Conservation (phyloP, 345 rosid genomes). For the Acer negundo region DNA sequence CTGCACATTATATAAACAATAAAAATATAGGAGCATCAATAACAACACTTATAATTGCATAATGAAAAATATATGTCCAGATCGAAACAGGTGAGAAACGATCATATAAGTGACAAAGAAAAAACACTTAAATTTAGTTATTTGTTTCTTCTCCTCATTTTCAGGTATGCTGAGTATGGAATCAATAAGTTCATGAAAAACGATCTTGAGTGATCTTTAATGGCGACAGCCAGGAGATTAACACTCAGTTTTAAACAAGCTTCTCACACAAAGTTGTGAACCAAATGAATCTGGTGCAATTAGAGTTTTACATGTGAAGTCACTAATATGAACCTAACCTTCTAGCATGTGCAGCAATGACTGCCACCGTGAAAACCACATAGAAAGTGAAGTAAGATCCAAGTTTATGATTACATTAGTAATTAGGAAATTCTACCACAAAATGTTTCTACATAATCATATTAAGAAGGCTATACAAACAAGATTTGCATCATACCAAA, state of each 20-base stretch:
- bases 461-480: neutral
- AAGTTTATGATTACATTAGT: constrained; percentile 5
- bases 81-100: neutral
- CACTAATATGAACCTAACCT: neutral
- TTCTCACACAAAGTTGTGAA: constrained; percentile 6
- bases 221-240: neutral
- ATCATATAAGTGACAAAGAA: neutral
- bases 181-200: neutral
- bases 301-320: neutral
- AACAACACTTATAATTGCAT: neutral
- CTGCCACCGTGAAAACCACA: neutral
- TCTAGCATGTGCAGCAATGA: neutral
- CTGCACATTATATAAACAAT: constrained; percentile 43
- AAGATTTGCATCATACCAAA: constrained; percentile 50
- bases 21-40: constrained; percentile 2
- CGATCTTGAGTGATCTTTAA: neutral
- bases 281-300: neutral
- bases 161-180: neutral
- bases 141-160: neutral
- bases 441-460: neutral
- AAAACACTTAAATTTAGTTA: neutral
- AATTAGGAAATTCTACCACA: neutral
- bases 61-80: neutral
- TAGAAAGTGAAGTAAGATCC: neutral
- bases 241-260: neutral